Evolutionary conservation across 2,329 filamentous ascomycete species (phyloP).

Genomic region (Verticillium isaacii): DNA sequence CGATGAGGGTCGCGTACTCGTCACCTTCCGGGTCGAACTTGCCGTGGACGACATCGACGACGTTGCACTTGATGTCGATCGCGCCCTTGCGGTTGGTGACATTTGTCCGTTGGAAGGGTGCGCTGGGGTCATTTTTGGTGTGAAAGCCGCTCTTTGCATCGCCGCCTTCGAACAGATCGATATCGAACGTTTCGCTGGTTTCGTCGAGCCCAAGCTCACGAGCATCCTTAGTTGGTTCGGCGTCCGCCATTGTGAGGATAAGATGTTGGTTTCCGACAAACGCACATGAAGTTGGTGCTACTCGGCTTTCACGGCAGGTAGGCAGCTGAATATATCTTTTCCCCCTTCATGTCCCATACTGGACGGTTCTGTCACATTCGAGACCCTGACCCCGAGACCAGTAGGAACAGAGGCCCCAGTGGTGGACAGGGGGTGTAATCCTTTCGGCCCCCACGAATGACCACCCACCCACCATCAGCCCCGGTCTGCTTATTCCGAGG

Average conservation of each 20-base stretch:
- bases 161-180: constrained; percentile 1
- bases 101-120: constrained; percentile 16
- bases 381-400: background rate
- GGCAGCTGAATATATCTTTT: background rate
- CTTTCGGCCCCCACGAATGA: background rate
- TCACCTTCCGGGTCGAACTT: constrained; percentile 14
- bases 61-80: constrained; percentile 19
- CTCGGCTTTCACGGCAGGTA: background rate
- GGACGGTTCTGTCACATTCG: background rate
- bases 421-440: background rate
- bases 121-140: constrained; percentile 15
- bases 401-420: background rate
- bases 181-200: constrained; percentile 1
- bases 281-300: background rate
- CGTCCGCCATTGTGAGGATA: background rate
- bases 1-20: constrained; percentile 15
- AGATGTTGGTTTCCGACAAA: background rate
- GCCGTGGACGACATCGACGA: constrained; percentile 20
- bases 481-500: background rate
- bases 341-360: too few relatives aligned
- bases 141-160: constrained; percentile 15
- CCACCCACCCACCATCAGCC: background rate
- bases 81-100: constrained; percentile 17
- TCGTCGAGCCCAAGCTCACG: background rate
- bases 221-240: background rate